These are phyloP conservation scores for Trypanosoma avium DNA, from an alignment of 208 protist genomes.

Conservation along the genomic window DNA sequence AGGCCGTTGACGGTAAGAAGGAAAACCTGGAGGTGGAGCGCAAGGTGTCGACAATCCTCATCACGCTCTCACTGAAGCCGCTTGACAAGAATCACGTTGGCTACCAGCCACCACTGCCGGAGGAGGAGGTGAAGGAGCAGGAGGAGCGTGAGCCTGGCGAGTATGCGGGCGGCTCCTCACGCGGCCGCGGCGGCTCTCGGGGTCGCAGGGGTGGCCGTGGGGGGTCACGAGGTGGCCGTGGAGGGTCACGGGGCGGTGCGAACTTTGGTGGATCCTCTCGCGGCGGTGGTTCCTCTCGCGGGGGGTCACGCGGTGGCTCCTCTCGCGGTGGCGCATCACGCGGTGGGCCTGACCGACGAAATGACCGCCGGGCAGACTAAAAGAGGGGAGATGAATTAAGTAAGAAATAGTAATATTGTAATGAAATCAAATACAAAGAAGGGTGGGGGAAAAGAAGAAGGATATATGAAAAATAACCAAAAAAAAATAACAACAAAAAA, in stretches of 20 bases:
- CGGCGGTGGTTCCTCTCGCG: conserved; percentile 32
- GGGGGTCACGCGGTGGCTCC: conserved; percentile 32
- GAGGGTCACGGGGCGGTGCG: conserved; percentile 32
- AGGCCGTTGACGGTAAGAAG: conserved; percentile 72
- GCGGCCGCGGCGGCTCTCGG: neutral
- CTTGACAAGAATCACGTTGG: conserved; percentile 84
- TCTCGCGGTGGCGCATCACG: conserved; percentile 29
- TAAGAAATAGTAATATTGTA: too few species aligned
- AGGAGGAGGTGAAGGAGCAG: conserved; percentile 85
- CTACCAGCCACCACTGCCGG: conserved; percentile 91
- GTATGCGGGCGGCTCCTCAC: conserved; percentile 11
- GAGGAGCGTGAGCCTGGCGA: conserved; percentile 35
- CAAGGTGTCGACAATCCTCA: conserved; percentile 88
- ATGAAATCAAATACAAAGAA: too few species aligned
- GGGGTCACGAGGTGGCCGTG: conserved; percentile 10
- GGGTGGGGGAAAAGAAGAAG: too few species aligned
- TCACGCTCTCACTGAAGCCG: conserved; percentile 86
- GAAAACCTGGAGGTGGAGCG: conserved; percentile 77
- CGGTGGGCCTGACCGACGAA: conserved; percentile 12
- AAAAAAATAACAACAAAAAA: too few species aligned
- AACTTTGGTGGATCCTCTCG: conserved; percentile 29
- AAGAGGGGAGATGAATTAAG: too few species aligned
- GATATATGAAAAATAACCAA: too few species aligned
- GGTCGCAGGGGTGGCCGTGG: conserved; percentile 14
- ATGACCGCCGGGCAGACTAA: conserved; percentile 2